Conservation (phyloP, 2,329 filamentous ascomycete genomes). For the Helicocarpus griseus region DNA sequence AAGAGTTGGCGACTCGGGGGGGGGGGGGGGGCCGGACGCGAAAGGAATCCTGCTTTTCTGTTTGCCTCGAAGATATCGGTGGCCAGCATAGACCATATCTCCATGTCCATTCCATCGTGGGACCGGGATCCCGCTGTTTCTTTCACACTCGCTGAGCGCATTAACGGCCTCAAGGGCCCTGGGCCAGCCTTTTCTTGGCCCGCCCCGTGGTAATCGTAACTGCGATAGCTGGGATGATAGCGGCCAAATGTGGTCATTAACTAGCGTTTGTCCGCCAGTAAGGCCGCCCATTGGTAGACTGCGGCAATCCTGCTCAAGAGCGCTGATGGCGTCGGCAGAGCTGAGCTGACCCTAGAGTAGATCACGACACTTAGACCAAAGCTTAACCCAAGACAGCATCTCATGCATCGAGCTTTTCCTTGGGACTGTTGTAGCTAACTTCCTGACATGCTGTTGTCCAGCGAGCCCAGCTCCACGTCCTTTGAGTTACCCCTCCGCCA, state of each 20-base stretch:
- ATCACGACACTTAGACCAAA: neutral
- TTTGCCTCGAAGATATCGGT: neutral
- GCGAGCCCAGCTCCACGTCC: neutral
- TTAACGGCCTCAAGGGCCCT: neutral
- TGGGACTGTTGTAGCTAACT: neutral
- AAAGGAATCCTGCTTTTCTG: neutral
- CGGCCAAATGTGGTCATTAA: neutral
- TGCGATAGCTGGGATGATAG: neutral
- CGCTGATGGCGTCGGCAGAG: neutral
- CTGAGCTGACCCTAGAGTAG: slow-evolving; percentile 5
- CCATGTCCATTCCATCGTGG: too few species aligned
- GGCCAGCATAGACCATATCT: too few species aligned
- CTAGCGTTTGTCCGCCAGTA: too few species aligned
- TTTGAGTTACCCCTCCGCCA: neutral
- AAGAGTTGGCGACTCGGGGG: neutral
- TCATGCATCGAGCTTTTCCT: neutral
- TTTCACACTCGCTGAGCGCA: neutral
- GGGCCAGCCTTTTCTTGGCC: too few species aligned
- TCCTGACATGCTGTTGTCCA: neutral
- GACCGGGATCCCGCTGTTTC: neutral
- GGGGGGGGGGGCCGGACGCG: neutral
- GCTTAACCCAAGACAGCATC: slow-evolving; percentile 3
- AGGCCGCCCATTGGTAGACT: neutral
- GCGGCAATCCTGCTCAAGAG: neutral
- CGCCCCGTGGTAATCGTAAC: neutral